Conservation (phyloP, 176 grass and related monocot genomes). For the Thalia dealbata region DNA sequence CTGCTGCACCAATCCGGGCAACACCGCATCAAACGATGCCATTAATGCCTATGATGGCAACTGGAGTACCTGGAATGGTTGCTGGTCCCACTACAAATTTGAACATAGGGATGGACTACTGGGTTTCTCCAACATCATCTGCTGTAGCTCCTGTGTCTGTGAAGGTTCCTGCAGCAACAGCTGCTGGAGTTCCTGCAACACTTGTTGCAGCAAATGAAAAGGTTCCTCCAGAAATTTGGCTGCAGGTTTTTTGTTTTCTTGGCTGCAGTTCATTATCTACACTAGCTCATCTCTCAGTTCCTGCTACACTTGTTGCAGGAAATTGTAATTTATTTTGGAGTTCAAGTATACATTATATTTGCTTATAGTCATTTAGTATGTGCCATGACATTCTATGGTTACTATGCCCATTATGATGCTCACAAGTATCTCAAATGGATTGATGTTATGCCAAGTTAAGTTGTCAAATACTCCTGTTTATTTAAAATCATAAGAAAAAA, state of each 20-base stretch:
- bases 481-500: too few species aligned
- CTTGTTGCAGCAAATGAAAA: conserved; percentile 2
- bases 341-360: too few species aligned
- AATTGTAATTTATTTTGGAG: too few species aligned
- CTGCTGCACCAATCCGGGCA: conserved; percentile 33
- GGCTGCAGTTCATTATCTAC: background rate
- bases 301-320: too few species aligned
- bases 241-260: conserved; percentile 19
- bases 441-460: too few species aligned
- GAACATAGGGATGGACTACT: conserved; percentile 79
- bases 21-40: conserved; percentile 41
- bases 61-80: conserved; percentile 42
- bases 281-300: background rate
- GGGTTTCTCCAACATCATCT: conserved; percentile 44
- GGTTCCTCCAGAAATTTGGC: conserved; percentile 35
- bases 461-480: too few species aligned
- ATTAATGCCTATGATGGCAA: conserved; percentile 43
- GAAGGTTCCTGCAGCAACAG: conserved; percentile 32
- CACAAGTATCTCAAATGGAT: too few species aligned
- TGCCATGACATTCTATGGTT: too few species aligned
- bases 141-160: conserved; percentile 27
- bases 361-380: too few species aligned
- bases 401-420: too few species aligned
- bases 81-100: conserved; percentile 60
- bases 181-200: conserved; percentile 17